These are phyloP conservation scores for Plectosphaerella sp. DNA, from an alignment of 2,329 filamentous ascomycete species.

Conservation along the genomic window DNA sequence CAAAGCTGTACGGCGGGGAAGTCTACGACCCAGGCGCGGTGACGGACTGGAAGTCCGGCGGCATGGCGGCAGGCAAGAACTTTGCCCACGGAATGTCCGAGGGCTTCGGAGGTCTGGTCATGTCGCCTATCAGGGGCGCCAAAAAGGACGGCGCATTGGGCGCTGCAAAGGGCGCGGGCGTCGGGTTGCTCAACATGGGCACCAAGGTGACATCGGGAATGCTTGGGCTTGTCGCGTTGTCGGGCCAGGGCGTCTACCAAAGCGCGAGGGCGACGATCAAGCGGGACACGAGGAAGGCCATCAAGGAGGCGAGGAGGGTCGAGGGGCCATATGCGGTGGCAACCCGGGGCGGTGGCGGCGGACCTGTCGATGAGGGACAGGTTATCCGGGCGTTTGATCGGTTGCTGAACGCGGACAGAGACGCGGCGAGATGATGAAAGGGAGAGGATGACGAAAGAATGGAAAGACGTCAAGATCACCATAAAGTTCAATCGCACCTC, in stretches of 20 bases:
- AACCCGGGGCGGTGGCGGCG: background rate
- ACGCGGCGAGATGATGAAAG: no score
- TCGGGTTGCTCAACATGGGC: slow-evolving; percentile 27
- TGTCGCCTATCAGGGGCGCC: slow-evolving; percentile 35
- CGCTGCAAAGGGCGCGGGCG: slow-evolving; percentile 34
- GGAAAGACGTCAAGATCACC: no score
- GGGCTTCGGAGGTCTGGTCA: slow-evolving; percentile 36
- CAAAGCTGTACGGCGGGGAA: slow-evolving; percentile 42
- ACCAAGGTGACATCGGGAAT: slow-evolving; percentile 15
- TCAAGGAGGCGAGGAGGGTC: background rate
- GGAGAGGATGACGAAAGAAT: no score
- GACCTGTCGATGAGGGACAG: background rate
- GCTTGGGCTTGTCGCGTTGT: slow-evolving; percentile 16
- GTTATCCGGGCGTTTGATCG: background rate
- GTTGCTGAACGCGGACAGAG: background rate
- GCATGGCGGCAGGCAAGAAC: slow-evolving; percentile 36
- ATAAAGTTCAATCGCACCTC: no score
- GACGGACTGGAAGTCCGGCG: slow-evolving; percentile 40
- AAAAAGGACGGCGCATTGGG: slow-evolving; percentile 34
- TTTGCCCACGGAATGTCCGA: slow-evolving; percentile 37
- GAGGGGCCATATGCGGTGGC: background rate
- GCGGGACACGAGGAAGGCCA: slow-evolving; percentile 5
- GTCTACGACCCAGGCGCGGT: slow-evolving; percentile 29
- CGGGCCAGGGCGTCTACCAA: slow-evolving; percentile 13
- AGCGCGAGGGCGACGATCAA: slow-evolving; percentile 10